Evolutionary conservation across 2,329 filamentous ascomycete species (phyloP), one percentile per base, ranked within the genome.

Genomic region (Grosmannia penicillata): DNA sequence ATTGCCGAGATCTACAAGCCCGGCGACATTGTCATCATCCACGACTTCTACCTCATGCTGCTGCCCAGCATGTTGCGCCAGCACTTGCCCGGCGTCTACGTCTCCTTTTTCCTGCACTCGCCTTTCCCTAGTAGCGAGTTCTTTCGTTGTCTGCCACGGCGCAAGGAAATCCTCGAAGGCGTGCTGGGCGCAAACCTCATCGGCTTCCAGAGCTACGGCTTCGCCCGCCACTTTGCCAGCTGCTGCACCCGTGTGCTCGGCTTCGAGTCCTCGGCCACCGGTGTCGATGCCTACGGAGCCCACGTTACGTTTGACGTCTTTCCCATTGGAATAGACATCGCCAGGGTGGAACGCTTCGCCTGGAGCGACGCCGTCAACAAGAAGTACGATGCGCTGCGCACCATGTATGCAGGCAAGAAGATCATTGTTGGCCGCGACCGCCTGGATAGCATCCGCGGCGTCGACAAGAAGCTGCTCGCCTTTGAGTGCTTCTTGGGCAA

Each of bases 41-140:
- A 96, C 56, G 89, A 96, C 60, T 95, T 93, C 58, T 87, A 94
- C 54, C 72, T 96, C 34, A 76, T 96, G 57, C 68, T 96, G 19
- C 72, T 96, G 4, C 89, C 91, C 3, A 86, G 78, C 59, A 76
- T 96, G 63, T 65, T 96, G 42, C 79, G 89, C 34, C 86, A 94
- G 56, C 75, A 81, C 30, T 67, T 87, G 15, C 83, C 86, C 4
- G 83, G 86, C 56, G 83, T 93, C 59, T 93, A 93, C 62, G 87
- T 95, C 53, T 81, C 85, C 38, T 95, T 95, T 65, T 96, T 85
- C 64, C 67, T 96, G 33, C 89, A 96, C 58, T 80, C 85, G 33
- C 89, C 89, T 0, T 96, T 96, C 59, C 89, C 89, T 25, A 94
- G 86, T 60, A 93, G 84, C 66, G 91, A 96, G 59, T 95, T 93